phyloP scores from a whole-genome alignment of 345 rosid species.

The Salix caprea region DNA sequence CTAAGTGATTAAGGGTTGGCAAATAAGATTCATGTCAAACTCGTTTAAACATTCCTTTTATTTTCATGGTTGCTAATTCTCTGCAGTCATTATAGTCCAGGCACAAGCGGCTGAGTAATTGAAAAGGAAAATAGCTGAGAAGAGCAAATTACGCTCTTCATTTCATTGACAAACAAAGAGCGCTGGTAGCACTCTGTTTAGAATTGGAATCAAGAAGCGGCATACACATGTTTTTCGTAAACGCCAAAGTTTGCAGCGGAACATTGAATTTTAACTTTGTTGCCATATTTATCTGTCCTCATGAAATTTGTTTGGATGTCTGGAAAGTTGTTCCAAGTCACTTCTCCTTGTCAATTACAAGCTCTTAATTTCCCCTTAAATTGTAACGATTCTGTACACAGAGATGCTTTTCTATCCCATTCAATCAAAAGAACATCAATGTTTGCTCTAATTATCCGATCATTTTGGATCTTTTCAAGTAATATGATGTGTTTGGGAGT shows the following conservation, averaged over 20 bases:
- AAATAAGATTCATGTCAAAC: background rate
- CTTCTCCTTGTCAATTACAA: background rate
- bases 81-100: conserved; percentile 45
- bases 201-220: conserved; percentile 65
- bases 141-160: conserved; percentile 22
- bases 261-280: background rate
- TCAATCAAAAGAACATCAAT: background rate
- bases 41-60: background rate
- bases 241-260: conserved; percentile 24
- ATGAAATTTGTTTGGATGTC: background rate
- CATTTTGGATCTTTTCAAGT: background rate
- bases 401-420: background rate
- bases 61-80: background rate
- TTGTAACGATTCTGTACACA: background rate
- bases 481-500: background rate
- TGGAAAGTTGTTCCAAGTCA: background rate
- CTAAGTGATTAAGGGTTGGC: background rate
- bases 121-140: conserved; percentile 44
- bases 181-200: conserved; percentile 50
- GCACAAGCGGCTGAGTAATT: conserved; percentile 59
- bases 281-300: background rate
- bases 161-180: conserved; percentile 18
- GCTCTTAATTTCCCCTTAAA: background rate
- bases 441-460: background rate
- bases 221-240: conserved; percentile 38